Conservation (phyloP, 73 alveolate genomes). For the Paraurostyla sp. region DNA sequence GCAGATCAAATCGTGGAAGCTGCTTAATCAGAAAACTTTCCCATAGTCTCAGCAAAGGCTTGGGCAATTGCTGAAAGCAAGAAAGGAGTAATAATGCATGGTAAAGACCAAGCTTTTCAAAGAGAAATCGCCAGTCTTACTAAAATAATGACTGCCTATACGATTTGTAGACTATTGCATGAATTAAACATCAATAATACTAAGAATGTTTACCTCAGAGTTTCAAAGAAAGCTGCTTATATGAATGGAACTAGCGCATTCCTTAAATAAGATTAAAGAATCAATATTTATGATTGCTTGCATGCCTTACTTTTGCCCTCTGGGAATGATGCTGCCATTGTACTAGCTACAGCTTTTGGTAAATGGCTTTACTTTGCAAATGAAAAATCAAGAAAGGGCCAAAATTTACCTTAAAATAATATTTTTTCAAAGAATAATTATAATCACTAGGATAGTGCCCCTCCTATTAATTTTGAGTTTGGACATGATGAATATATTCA, state of each 20-base stretch:
- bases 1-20: slow-evolving; percentile 35
- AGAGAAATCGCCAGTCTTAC: slow-evolving; percentile 88
- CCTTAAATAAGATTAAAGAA: slow-evolving; percentile 62
- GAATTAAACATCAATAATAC: slow-evolving; percentile 59
- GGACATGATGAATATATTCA: slow-evolving; percentile 44
- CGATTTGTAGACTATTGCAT: slow-evolving; percentile 53
- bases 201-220: slow-evolving; percentile 63
- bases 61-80: slow-evolving; percentile 65
- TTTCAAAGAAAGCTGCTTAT: slow-evolving; percentile 76
- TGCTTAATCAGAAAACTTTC: slow-evolving; percentile 20
- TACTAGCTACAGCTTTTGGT: slow-evolving; percentile 64
- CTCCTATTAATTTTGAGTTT: background rate
- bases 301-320: slow-evolving; percentile 87
- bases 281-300: slow-evolving; percentile 69
- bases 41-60: slow-evolving; percentile 63
- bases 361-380: slow-evolving; percentile 41
- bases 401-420: background rate
- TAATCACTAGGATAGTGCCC: background rate
- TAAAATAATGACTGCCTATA: slow-evolving; percentile 81
- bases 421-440: slow-evolving; percentile 5
- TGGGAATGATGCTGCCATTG: slow-evolving; percentile 90
- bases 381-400: slow-evolving; percentile 25
- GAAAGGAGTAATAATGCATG: slow-evolving; percentile 46
- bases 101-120: slow-evolving; percentile 32
- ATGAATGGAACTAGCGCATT: slow-evolving; percentile 83